Conservation (phyloP, 73 alveolate genomes). For the Breviolum minutum region DNA sequence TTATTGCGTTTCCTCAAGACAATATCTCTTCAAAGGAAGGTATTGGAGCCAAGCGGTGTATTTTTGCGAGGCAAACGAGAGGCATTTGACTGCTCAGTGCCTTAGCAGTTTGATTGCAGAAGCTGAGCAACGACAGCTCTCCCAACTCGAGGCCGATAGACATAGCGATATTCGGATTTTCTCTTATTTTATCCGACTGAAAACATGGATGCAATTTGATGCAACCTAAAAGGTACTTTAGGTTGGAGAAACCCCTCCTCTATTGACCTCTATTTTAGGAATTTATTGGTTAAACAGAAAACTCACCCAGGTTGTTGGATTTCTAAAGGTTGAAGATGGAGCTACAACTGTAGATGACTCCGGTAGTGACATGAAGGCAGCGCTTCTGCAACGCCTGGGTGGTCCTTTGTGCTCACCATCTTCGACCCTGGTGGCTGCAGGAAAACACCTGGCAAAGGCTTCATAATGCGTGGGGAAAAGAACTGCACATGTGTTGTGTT, state of each 20-base stretch:
- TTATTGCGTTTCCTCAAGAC: too few relatives aligned
- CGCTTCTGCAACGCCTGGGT: slow-evolving; percentile 23
- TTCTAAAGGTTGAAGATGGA: too few relatives aligned
- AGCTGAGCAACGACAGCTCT: slow-evolving; percentile 45
- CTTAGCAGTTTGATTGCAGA: slow-evolving; percentile 39
- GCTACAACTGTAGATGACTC: too few relatives aligned
- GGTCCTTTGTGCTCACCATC: slow-evolving; percentile 30
- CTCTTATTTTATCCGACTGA: too few relatives aligned
- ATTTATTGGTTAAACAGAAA: too few relatives aligned
- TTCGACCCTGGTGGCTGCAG: background rate
- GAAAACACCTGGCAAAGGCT: background rate
- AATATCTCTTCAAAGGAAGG: too few relatives aligned
- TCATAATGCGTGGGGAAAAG: background rate
- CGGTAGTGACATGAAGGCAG: background rate
- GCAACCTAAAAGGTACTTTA: background rate
- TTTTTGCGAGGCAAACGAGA: background rate
- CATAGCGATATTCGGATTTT: too few relatives aligned
- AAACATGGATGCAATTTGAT: background rate
- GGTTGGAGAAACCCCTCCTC: too few relatives aligned
- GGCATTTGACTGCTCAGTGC: slow-evolving; percentile 25
- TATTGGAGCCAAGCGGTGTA: too few relatives aligned
- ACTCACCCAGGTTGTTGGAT: too few relatives aligned
- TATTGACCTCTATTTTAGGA: too few relatives aligned
- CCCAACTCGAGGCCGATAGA: background rate
- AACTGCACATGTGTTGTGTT: too few relatives aligned